These are phyloP conservation scores for Oryza coarctata DNA, from an alignment of 176 grass and related monocot species.

Conservation along the genomic window DNA sequence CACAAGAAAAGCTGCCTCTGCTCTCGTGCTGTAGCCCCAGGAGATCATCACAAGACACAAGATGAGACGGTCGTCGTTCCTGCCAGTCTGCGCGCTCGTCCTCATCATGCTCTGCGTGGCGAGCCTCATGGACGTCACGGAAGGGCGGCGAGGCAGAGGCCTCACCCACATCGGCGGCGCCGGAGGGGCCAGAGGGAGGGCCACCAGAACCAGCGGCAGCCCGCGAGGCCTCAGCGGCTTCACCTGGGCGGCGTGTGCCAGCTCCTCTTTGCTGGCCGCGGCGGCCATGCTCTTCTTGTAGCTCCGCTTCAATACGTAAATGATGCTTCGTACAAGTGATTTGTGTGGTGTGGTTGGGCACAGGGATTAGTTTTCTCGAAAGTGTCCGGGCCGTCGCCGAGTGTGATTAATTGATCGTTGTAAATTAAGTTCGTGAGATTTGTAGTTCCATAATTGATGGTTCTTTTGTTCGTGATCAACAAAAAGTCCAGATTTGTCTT, in stretches of 20 bases:
- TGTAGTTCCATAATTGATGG: not conserved
- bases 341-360: not conserved
- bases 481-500: not conserved
- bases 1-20: not conserved
- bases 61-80: slow-evolving; percentile 4
- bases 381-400: not conserved
- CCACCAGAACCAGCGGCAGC: not conserved
- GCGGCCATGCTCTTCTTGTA: slow-evolving; percentile 29
- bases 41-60: not conserved
- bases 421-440: not conserved
- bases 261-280: slow-evolving; percentile 15
- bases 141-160: slow-evolving; percentile 13
- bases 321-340: not conserved
- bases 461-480: not conserved
- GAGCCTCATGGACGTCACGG: slow-evolving; percentile 31
- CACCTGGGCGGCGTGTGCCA: slow-evolving; percentile 39
- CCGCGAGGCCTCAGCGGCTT: slow-evolving; percentile 21
- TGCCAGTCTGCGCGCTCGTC: slow-evolving; percentile 4
- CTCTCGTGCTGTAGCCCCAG: not conserved
- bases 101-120: slow-evolving; percentile 18
- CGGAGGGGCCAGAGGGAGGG: slow-evolving; percentile 16
- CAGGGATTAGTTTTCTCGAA: not conserved
- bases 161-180: slow-evolving; percentile 8
- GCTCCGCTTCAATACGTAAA: not conserved
- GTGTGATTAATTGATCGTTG: not conserved